Base-by-base conservation (phyloP, 1,139 yeast species). In the Sugiyamaella paludigena region DNA sequence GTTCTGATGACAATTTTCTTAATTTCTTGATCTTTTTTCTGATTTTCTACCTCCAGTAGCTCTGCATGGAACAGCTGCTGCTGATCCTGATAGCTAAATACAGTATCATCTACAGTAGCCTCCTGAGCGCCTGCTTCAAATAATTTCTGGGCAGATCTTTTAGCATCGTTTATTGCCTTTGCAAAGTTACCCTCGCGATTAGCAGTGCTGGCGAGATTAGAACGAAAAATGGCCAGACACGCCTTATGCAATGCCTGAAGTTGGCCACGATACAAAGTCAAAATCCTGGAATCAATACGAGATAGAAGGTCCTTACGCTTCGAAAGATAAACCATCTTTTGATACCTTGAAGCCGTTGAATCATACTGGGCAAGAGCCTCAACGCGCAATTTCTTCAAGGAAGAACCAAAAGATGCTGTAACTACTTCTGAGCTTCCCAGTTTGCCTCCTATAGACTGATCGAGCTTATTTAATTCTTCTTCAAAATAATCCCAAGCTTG, bases 291-390 rank as follows among this genome's bases (percentile, higher is more conserved):
- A 50, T 68, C 71, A 26, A 70, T 58, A 16, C 57, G 54, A 27
- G 58, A 54, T 32, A 58, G 52, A 29, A 91, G 73, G 10, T 71
- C 73, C 1, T 58, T 57, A 48, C 84, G 76, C 61, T 84, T 84
- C 47, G 82, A 84, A 43, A 72, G 65, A 65, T 85, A 89, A 2
- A 88, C 92, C 1, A 76, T 56, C 41, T 74, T 70, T 49, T 80
- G 77, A 64, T 91, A 91, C 48, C 88, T 80, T 1, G 91, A 76
- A 1, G 97, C 97, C 52, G 76, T 74, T 11, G 72, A 60, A 61
- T 87, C 94, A 63, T 79, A 91, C 15, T 72, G 68, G 1, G 68
- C 72, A 24, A 87, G 61, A 4, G 82, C 75, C 5, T 50, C 53
- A 9, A 50, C 37, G 26, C 71, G 61, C n/a, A 62, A 49, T 12